These are phyloP conservation scores for Eutypa lata DNA, from an alignment of 2,329 filamentous ascomycete genomes.

Conservation along the genomic window DNA sequence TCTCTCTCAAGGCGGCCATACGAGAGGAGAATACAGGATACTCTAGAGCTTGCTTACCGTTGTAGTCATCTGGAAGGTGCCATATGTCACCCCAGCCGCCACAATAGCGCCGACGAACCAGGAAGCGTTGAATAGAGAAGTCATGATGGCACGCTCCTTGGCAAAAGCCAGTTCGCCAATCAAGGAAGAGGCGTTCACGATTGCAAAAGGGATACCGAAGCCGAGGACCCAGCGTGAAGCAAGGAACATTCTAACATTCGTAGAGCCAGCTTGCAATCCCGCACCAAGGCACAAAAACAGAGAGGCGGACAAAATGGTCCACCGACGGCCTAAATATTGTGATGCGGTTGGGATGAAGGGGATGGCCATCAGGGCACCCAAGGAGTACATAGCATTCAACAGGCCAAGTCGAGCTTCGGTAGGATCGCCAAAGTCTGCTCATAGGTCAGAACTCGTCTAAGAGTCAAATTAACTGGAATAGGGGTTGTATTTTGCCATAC, in stretches of 20 bases:
- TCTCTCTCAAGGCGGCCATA: too few species aligned
- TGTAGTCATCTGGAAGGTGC: constrained; percentile 37
- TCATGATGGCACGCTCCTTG: constrained; percentile 50
- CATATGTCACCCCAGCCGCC: constrained; percentile 40
- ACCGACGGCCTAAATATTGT: constrained; percentile 36
- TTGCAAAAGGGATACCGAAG: constrained; percentile 40
- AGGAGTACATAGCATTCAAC: constrained; percentile 39
- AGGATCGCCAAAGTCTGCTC: constrained; percentile 37
- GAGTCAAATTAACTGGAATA: too few species aligned
- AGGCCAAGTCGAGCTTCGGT: constrained; percentile 36
- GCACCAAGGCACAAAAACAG: constrained; percentile 33
- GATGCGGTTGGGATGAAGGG: constrained; percentile 37
- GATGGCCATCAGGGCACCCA: constrained; percentile 40
- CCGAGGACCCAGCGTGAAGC: constrained; percentile 40
- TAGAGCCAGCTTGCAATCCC: constrained; percentile 40
- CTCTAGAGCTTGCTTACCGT: constrained; percentile 8
- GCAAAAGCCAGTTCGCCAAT: constrained; percentile 53
- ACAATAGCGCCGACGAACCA: constrained; percentile 46
- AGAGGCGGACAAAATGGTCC: constrained; percentile 38
- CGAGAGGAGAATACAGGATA: not conserved
- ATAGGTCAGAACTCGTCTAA: not conserved
- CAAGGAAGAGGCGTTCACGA: constrained; percentile 37
- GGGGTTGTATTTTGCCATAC: constrained; percentile 15
- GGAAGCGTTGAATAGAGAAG: constrained; percentile 52
- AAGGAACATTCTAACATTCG: constrained; percentile 40